Evolutionary conservation across 2,329 filamentous ascomycete genomes (phyloP).

Genomic region (Colletotrichum gloeosporioides): DNA sequence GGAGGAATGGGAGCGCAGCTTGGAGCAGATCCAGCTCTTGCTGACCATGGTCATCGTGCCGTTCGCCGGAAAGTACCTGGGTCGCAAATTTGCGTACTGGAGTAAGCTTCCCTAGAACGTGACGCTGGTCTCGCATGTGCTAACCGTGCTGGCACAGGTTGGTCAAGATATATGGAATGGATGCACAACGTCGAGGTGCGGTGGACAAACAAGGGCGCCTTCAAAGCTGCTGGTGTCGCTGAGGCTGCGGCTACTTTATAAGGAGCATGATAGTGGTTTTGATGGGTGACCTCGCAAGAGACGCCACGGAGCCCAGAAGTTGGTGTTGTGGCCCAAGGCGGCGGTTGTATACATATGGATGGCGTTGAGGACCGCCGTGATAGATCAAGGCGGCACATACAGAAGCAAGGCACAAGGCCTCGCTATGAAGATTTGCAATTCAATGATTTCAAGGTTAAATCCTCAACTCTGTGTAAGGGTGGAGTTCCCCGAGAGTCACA

Average conservation of each 20-base stretch:
- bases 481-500: background rate
- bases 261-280: constrained; percentile 4
- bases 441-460: background rate
- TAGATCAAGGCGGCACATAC: background rate
- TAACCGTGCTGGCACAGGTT: constrained; percentile 61
- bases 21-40: constrained; percentile 92
- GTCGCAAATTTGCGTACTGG: constrained; percentile 95
- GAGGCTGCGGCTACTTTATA: constrained; percentile 64
- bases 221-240: constrained; percentile 68
- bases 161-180: constrained; percentile 95
- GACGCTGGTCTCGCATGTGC: background rate
- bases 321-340: background rate
- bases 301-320: background rate
- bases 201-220: constrained; percentile 66
- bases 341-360: constrained; percentile 1
- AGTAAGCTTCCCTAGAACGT: constrained; percentile 61
- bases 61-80: constrained; percentile 93
- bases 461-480: background rate
- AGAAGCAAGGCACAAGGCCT: background rate
- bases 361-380: constrained; percentile 10
- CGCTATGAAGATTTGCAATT: background rate
- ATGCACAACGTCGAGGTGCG: constrained; percentile 79
- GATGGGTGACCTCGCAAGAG: background rate
- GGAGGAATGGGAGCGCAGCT: constrained; percentile 90
- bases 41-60: constrained; percentile 94